Evolutionary conservation across 441 rosid species (phyloP).

Genomic region (Mallotus repandus): DNA sequence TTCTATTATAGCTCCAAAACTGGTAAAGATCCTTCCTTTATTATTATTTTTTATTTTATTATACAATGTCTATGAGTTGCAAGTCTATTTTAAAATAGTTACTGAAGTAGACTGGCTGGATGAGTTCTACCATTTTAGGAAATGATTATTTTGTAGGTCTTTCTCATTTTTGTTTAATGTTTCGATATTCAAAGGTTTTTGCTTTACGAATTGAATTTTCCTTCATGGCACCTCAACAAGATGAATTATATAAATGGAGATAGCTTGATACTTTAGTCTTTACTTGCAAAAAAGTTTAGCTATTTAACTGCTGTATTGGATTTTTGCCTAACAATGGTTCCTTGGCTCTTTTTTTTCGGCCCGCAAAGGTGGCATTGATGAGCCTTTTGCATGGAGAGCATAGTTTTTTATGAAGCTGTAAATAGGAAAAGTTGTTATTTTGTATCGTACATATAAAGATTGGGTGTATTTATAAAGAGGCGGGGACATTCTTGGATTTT

Average conservation of each 20-base stretch:
- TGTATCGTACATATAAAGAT: background rate
- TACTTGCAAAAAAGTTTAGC: background rate
- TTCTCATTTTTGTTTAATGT: background rate
- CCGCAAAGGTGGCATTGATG: conserved; percentile 83
- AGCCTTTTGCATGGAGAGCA: conserved; percentile 98
- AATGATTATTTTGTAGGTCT: background rate
- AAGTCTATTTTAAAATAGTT: too few relatives aligned
- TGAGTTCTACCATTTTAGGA: too few relatives aligned
- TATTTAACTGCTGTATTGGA: background rate
- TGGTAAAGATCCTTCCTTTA: conserved; percentile 40
- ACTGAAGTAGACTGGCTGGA: too few relatives aligned
- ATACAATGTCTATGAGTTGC: background rate
- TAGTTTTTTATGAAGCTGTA: conserved; percentile 90
- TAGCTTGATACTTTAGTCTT: background rate
- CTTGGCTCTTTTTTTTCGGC: conserved; percentile 46
- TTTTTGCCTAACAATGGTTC: background rate
- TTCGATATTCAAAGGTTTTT: background rate
- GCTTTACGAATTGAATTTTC: background rate
- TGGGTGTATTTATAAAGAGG: background rate
- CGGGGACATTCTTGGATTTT: background rate
- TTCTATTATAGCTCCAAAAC: conserved; percentile 57
- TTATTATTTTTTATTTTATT: background rate
- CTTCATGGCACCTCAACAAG: too few relatives aligned
- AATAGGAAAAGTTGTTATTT: conserved; percentile 76
- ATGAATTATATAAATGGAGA: background rate